These are phyloP conservation scores for Puccinia brachypodii DNA, from an alignment of 1,284 basidiomycete species.

Conservation along the genomic window DNA sequence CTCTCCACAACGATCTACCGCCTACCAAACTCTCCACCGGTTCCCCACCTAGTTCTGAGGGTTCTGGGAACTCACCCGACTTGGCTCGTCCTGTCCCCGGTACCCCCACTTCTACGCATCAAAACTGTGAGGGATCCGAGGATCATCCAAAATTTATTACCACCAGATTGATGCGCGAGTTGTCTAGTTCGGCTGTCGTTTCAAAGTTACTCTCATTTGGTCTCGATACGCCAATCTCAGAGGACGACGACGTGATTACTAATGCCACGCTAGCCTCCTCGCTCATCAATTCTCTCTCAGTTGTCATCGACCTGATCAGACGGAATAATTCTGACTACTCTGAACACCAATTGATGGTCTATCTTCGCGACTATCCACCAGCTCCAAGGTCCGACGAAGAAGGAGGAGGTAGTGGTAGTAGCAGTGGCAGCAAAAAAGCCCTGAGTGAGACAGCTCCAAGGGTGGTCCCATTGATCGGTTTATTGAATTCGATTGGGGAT, in stretches of 20 bases:
- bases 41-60: constrained; percentile 33
- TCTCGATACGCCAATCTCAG: constrained; percentile 26
- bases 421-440: constrained; percentile 48
- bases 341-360: constrained; percentile 97
- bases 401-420: constrained; percentile 57
- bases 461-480: constrained; percentile 70
- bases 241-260: constrained; percentile 60
- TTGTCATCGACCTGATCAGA: constrained; percentile 92
- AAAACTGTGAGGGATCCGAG: constrained; percentile 68
- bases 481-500: constrained; percentile 53
- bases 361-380: constrained; percentile 84
- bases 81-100: constrained; percentile 57
- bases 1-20: constrained; percentile 30
- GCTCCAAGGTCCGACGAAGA: constrained; percentile 64
- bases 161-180: constrained; percentile 65
- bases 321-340: constrained; percentile 99
- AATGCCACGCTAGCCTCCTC: constrained; percentile 80
- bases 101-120: constrained; percentile 50
- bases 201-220: constrained; percentile 41
- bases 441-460: constrained; percentile 54
- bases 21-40: constrained; percentile 45
- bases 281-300: constrained; percentile 79
- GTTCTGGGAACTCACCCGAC: constrained; percentile 22
- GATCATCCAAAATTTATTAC: constrained; percentile 79
- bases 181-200: constrained; percentile 37